phyloP scores from a whole-genome alignment of 2,329 filamentous ascomycete species.

The Didymella sp. region DNA sequence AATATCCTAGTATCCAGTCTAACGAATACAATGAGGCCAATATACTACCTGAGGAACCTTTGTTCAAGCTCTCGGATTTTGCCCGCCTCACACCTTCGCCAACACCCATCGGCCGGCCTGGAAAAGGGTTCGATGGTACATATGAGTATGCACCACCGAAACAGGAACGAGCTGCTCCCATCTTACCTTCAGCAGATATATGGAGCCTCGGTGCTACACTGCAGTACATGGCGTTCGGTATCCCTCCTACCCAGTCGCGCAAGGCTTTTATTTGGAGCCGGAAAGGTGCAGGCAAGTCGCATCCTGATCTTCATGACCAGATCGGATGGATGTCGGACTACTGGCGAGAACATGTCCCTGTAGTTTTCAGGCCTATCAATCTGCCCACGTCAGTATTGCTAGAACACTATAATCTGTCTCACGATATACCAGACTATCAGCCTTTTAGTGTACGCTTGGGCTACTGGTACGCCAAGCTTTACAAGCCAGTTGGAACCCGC shows the following conservation, averaged over 20 bases:
- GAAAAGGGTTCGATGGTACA: constrained; percentile 22
- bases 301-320: not conserved
- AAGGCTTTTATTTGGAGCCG: constrained; percentile 14
- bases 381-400: not conserved
- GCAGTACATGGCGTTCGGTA: constrained; percentile 27
- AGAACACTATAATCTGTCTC: not conserved
- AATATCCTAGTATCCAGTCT: not conserved
- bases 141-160: constrained; percentile 31
- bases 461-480: constrained; percentile 23
- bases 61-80: constrained; percentile 38
- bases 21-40: not conserved
- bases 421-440: not conserved
- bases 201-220: constrained; percentile 35
- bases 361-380: constrained; percentile 1
- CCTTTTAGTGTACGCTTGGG: constrained; percentile 21
- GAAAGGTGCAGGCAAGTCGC: not conserved
- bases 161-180: constrained; percentile 10
- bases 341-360: not conserved
- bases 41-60: constrained; percentile 23
- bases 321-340: constrained; percentile 3
- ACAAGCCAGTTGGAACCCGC: constrained; percentile 1
- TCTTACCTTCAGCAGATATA: constrained; percentile 29
- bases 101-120: not conserved
- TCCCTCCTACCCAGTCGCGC: constrained; percentile 17
- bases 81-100: constrained; percentile 19